Percentiles rank a stretch among this genome's conserved stretches.
Evolutionary conservation across 164 flowering plant genomes (phyloP).

Genomic region (Stephania yunnanensis): DNA sequence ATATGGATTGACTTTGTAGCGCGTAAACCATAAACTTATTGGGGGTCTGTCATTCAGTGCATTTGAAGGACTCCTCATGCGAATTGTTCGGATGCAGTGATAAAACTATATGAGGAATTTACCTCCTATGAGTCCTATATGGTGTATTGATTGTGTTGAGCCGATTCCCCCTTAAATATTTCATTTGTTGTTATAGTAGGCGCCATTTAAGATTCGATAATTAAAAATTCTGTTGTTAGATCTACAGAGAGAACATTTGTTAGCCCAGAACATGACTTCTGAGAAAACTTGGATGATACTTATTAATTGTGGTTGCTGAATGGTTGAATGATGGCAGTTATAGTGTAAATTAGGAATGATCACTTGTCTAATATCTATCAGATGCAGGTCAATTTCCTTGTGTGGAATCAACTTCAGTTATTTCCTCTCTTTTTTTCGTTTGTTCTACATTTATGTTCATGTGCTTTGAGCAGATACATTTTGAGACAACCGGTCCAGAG

Average conservation of each 20-base stretch:
- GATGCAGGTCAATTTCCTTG: no score
- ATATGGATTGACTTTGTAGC: not conserved
- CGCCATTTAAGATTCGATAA: not conserved
- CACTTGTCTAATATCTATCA: no score
- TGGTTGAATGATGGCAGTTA: not conserved
- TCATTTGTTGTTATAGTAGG: not conserved
- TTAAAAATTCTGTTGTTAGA: not conserved
- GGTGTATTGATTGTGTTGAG: not conserved
- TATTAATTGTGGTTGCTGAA: not conserved
- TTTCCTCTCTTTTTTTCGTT: not conserved
- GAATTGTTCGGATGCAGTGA: not conserved
- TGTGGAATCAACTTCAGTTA: not conserved
- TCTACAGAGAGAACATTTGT: not conserved
- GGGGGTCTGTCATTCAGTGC: not conserved
- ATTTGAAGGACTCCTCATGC: not conserved
- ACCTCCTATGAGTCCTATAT: not conserved
- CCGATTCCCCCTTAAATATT: not conserved
- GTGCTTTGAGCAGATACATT: constrained; percentile 63
- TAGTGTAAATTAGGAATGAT: not conserved
- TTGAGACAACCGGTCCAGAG: constrained; percentile 97
- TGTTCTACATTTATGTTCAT: not conserved
- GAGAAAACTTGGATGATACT: not conserved
- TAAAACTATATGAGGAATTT: not conserved
- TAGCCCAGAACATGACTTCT: not conserved
- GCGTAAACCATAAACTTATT: not conserved